These are phyloP conservation scores for Magnolia changhungtana DNA, from an alignment of 164 flowering plant species.

Conservation along the genomic window DNA sequence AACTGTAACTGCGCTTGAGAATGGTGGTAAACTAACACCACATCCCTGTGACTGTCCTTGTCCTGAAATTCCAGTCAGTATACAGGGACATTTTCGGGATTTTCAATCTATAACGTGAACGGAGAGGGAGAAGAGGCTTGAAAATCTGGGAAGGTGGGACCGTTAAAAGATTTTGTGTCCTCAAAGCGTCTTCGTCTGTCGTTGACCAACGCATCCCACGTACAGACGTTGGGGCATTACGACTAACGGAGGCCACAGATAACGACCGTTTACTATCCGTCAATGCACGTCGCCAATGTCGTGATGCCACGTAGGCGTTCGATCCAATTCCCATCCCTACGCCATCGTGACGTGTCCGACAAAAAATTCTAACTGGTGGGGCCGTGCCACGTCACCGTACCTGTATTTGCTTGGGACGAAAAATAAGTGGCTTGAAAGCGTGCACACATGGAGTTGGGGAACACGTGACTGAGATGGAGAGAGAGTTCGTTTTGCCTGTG, in stretches of 20 bases:
- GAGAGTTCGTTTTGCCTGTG: too few relatives aligned
- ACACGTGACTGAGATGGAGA: not conserved
- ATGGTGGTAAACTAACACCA: too few relatives aligned
- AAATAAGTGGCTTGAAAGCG: not conserved
- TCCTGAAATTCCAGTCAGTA: not conserved
- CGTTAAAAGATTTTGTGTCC: conserved; percentile 8
- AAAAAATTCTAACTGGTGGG: not conserved
- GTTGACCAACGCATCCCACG: conserved; percentile 13
- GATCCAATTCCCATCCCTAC: not conserved
- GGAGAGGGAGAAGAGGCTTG: not conserved
- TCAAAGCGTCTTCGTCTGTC: conserved; percentile 2
- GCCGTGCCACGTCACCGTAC: conserved; percentile 7
- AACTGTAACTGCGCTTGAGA: too few relatives aligned
- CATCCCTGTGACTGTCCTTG: not conserved
- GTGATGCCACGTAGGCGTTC: not conserved
- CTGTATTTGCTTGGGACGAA: not conserved
- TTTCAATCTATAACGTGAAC: not conserved
- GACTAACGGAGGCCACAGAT: not conserved
- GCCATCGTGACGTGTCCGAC: conserved; percentile 8
- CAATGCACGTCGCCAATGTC: not conserved
- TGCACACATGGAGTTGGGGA: not conserved
- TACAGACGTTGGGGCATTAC: not conserved
- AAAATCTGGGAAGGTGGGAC: not conserved
- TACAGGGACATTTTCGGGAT: not conserved
- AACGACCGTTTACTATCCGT: not conserved